These are phyloP conservation scores for Colletotrichum spaethianum DNA, from an alignment of 2,329 filamentous ascomycete genomes.

Conservation along the genomic window DNA sequence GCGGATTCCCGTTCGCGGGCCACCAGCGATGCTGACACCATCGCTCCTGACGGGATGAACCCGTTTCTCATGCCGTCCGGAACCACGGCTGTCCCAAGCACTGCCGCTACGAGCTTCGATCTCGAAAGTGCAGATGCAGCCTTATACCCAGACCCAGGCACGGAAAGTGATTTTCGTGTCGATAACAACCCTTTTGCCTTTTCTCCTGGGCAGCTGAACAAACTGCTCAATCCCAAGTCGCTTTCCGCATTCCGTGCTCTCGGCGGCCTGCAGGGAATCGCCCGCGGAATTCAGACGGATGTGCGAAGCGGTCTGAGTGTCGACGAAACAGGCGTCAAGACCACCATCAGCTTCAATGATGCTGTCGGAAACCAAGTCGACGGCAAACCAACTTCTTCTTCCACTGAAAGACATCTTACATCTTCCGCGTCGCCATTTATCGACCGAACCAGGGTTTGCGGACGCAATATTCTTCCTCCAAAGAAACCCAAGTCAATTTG, in stretches of 20 bases:
- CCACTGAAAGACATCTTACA: background rate
- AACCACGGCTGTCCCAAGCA: conserved; percentile 34
- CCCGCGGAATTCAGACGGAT: conserved; percentile 78
- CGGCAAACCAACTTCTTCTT: conserved; percentile 2
- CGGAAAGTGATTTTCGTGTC: conserved; percentile 76
- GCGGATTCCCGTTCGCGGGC: conserved; percentile 32
- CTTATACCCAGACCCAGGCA: conserved; percentile 77
- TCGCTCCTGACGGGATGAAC: conserved; percentile 36
- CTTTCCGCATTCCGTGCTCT: conserved; percentile 79
- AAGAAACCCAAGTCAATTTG: conserved; percentile 28
- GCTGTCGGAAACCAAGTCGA: conserved; percentile 57
- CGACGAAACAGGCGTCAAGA: conserved; percentile 75
- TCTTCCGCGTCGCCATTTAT: conserved; percentile 43
- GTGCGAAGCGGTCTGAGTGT: conserved; percentile 74
- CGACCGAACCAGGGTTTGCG: conserved; percentile 72
- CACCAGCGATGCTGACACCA: conserved; percentile 39
- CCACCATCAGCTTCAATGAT: conserved; percentile 77
- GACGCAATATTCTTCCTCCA: conserved; percentile 49
- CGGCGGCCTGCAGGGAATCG: conserved; percentile 77
- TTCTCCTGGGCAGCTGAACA: conserved; percentile 80
- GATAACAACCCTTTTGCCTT: conserved; percentile 84
- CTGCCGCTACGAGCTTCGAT: conserved; percentile 29
- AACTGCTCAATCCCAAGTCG: conserved; percentile 82
- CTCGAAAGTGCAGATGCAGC: conserved; percentile 61
- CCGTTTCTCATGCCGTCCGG: conserved; percentile 45